Percentiles rank a stretch among this genome's conserved stretches.
Evolutionary conservation across 2,329 filamentous ascomycete species (phyloP).

Genomic region (Diplodia corticola): DNA sequence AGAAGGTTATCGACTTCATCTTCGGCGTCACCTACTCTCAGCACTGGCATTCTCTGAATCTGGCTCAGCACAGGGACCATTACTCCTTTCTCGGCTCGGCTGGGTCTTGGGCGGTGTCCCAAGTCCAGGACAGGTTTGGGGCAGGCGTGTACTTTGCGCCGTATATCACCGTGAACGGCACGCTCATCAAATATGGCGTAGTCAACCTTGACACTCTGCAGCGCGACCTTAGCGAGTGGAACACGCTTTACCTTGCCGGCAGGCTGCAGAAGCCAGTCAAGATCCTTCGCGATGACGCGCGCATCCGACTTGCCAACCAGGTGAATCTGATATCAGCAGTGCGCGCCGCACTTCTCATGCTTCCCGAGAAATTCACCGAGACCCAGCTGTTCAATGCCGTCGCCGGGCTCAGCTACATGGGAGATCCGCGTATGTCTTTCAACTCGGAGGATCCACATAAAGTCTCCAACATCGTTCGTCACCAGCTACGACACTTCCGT

Average conservation of each 20-base stretch:
- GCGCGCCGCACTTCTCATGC: constrained; percentile 81
- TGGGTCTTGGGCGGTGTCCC: constrained; percentile 81
- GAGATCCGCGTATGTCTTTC: constrained; percentile 82
- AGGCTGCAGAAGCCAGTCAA: constrained; percentile 97
- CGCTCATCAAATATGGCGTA: constrained; percentile 96
- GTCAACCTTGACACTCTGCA: constrained; percentile 91
- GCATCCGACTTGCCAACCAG: constrained; percentile 90
- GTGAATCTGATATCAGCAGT: constrained; percentile 91
- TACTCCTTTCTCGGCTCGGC: constrained; percentile 84
- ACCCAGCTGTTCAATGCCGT: constrained; percentile 87
- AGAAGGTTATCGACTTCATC: constrained; percentile 98
- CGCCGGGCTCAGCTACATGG: constrained; percentile 87
- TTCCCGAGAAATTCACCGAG: constrained; percentile 83
- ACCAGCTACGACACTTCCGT: constrained; percentile 90
- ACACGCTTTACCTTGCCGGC: constrained; percentile 93
- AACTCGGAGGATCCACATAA: constrained; percentile 81
- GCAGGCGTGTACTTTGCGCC: constrained; percentile 98
- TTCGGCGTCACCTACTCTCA: constrained; percentile 93
- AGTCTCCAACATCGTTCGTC: constrained; percentile 87
- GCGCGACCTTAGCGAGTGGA: constrained; percentile 83
- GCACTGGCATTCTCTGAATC: constrained; percentile 94
- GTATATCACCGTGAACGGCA: constrained; percentile 90
- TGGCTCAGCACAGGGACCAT: constrained; percentile 84
- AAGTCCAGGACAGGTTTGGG: constrained; percentile 83
- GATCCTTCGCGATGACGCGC: constrained; percentile 90